Evolutionary conservation across 345 rosid genomes (phyloP).

Genomic region (Euphorbia peplus): DNA sequence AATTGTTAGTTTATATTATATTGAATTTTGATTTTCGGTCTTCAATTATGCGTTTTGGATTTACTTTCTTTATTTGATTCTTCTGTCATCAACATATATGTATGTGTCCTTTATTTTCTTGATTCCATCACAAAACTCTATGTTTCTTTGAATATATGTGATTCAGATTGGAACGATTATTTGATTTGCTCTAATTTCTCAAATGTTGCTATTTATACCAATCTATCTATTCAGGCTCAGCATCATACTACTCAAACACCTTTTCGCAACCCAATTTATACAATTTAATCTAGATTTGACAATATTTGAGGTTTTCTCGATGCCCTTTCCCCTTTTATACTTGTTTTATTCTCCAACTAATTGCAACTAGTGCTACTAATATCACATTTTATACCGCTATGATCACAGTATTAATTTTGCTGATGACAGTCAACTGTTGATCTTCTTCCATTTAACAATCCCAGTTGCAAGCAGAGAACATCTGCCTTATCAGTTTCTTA

Average conservation of each 20-base stretch:
- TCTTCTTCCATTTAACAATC: neutral
- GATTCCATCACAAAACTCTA: no score
- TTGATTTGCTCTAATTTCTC: neutral
- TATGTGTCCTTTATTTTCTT: no score
- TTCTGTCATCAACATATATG: no score
- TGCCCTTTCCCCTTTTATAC: neutral
- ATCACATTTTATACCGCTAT: neutral
- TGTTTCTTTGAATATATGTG: no score
- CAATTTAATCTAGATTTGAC: neutral
- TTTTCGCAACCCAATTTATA: no score
- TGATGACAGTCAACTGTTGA: neutral
- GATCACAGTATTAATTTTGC: neutral
- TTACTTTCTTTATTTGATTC: no score
- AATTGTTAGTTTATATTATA: no score
- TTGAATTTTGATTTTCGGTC: no score
- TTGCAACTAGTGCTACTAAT: neutral
- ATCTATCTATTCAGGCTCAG: neutral
- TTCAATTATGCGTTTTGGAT: no score
- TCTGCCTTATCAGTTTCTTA: neutral
- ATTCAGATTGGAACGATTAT: neutral
- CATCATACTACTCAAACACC: neutral
- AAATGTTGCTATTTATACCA: no score
- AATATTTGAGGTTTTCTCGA: neutral
- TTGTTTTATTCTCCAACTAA: neutral
- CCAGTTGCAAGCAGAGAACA: neutral